Evolutionary conservation across 2,329 filamentous ascomycete genomes (phyloP), one percentile per base, ranked within the genome.

Genomic region (Trichophyton rubrum): DNA sequence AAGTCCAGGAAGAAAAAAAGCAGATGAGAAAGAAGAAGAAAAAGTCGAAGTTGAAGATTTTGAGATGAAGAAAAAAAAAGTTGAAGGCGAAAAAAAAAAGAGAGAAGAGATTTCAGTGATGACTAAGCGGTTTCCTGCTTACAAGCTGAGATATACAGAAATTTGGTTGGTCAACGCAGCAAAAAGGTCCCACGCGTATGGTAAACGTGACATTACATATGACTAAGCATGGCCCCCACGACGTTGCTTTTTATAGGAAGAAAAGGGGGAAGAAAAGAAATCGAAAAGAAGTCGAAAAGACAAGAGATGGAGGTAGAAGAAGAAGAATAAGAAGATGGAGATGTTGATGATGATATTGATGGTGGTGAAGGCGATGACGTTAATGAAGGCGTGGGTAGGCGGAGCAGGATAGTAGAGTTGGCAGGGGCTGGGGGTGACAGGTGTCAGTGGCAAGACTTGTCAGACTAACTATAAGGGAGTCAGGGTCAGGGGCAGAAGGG

Each of bases 11-110:
- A 38, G 33, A 38, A 57, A 24, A 47, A 59, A 47, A 45, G 43
- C 30, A 27, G 30, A 59, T 35, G 58, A 41, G 51, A 41, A 60
- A 62, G 58, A 58, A 56, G 38, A 27, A 51, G 15, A 9, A 27
- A 27, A 51, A 51, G 20, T 24, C 20, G 20, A 51, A 24, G 22
- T 51, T 51, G 33, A 13, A 38, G 33, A 38, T 51, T 51, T 51
- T 51, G 22, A 24, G 55, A 49, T 47, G 22, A 61, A 59, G 45
- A 27, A 55, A 59, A 53, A 58, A 38, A 47, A 45, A 24, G 8
- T 47, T 58, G 38, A 40, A 24, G 17, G 33, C 33, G 45, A 27
- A 55, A 59, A 53, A 59, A 58, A 35, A 43, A 24, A 9, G 33
- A 47, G 17, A 40, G 22, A 15, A 55, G 51, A 55, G 24, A n/a